Conservation (phyloP, 345 rosid genomes). For the Tarenaya hassleriana region DNA sequence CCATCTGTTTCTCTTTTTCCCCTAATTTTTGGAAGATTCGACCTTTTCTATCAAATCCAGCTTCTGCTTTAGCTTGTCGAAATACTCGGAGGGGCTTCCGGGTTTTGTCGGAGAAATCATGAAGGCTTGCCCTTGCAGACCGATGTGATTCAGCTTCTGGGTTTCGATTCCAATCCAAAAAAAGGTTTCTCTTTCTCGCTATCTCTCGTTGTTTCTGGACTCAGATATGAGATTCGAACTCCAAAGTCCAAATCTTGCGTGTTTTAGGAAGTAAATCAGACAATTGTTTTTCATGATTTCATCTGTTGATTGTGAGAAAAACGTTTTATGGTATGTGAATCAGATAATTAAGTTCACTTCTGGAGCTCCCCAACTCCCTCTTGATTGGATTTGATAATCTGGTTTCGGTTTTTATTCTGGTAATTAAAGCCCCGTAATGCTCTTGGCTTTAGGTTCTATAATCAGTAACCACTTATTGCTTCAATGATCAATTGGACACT, state of each 20-base stretch:
- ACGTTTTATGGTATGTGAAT: constrained; percentile 18
- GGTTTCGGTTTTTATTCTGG: too few species aligned
- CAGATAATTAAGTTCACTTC: constrained; percentile 10
- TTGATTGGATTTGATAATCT: constrained; percentile 16
- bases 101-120: constrained; percentile 22
- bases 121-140: constrained; percentile 19
- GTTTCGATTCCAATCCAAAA: constrained; percentile 5
- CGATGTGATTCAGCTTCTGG: constrained; percentile 18
- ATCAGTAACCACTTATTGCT: not conserved
- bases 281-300: not conserved
- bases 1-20: constrained; percentile 16
- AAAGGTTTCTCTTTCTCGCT: constrained; percentile 21
- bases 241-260: too few species aligned
- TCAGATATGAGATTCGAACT: too few species aligned
- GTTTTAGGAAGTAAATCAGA: too few species aligned
- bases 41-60: constrained; percentile 25
- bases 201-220: not conserved
- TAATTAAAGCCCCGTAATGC: constrained; percentile 7
- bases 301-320: too few species aligned
- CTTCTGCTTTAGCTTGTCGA: constrained; percentile 13
- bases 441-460: constrained; percentile 11
- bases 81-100: constrained; percentile 10
- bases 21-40: constrained; percentile 18
- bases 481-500: not conserved
- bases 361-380: not conserved